A percentile compares a stretch with the other conserved stretches of the same genome.
These are phyloP conservation scores for Pseudocercospora pini-densiflorae DNA, from an alignment of 2,329 filamentous ascomycete genomes.

Conservation along the genomic window DNA sequence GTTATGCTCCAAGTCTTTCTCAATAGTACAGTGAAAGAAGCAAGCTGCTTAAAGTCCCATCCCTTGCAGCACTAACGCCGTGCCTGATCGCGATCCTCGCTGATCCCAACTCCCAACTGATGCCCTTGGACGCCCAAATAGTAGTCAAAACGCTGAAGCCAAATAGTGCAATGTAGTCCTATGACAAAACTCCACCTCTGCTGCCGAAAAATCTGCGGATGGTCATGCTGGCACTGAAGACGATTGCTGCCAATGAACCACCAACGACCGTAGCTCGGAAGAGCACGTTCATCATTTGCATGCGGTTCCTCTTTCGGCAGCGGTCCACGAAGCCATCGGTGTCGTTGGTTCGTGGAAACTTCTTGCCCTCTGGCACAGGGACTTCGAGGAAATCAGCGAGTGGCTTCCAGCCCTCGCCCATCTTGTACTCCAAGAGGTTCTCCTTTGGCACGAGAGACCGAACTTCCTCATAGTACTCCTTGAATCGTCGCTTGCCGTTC, in stretches of 20 bases:
- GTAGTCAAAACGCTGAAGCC: background rate
- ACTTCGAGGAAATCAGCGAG: slow-evolving; percentile 61
- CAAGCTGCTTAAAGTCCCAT: background rate
- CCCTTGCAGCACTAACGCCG: slow-evolving; percentile 11
- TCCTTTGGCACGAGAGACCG: slow-evolving; percentile 53
- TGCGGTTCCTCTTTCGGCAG: slow-evolving; percentile 57
- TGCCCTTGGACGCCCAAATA: slow-evolving; percentile 1
- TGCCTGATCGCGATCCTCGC: slow-evolving; percentile 10
- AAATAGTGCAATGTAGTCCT: background rate
- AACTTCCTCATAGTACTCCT: slow-evolving; percentile 60
- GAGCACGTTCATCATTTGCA: slow-evolving; percentile 61
- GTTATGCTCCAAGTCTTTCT: background rate
- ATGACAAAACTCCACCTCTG: slow-evolving; percentile 25
- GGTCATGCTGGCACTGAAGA: slow-evolving; percentile 43
- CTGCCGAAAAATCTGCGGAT: slow-evolving; percentile 40
- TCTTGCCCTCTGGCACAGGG: slow-evolving; percentile 52
- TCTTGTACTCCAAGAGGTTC: slow-evolving; percentile 58
- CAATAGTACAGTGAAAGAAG: background rate
- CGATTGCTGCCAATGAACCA: slow-evolving; percentile 51
- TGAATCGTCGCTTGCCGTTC: slow-evolving; percentile 67
- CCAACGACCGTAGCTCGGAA: slow-evolving; percentile 57
- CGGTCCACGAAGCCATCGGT: slow-evolving; percentile 60
- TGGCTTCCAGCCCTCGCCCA: slow-evolving; percentile 59
- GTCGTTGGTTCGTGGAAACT: slow-evolving; percentile 59
- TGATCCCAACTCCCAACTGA: slow-evolving; percentile 4